phyloP scores from a whole-genome alignment of 192 early-diverging fungal species.

The Radiomyces spectabilis region DNA sequence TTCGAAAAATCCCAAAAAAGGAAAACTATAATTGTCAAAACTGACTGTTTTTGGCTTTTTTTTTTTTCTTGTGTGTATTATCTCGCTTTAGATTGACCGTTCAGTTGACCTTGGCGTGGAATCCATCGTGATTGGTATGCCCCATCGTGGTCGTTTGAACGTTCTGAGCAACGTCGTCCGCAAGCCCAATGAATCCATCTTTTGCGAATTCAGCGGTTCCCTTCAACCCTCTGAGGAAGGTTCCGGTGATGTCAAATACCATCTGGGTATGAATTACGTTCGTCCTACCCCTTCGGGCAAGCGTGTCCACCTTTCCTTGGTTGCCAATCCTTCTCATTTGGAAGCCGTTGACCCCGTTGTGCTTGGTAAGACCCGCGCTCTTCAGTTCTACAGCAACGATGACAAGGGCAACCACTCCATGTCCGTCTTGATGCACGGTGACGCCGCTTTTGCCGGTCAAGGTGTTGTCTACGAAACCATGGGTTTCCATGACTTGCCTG shows the following conservation, averaged over 20 bases:
- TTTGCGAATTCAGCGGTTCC: slow-evolving; percentile 93
- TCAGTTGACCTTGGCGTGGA: slow-evolving; percentile 94
- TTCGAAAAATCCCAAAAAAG: neutral
- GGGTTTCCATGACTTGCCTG: slow-evolving; percentile 89
- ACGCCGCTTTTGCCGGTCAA: slow-evolving; percentile 97
- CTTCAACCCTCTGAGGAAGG: slow-evolving; percentile 85
- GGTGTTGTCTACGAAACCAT: slow-evolving; percentile 97
- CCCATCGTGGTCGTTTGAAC: slow-evolving; percentile 97
- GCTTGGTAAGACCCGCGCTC: slow-evolving; percentile 94
- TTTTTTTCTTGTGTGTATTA: neutral
- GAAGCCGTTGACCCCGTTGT: slow-evolving; percentile 98
- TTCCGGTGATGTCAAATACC: slow-evolving; percentile 95
- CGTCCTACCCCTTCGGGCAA: slow-evolving; percentile 95
- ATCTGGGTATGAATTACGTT: slow-evolving; percentile 91
- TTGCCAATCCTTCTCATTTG: slow-evolving; percentile 98
- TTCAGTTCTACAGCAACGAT: slow-evolving; percentile 93
- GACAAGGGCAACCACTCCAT: slow-evolving; percentile 74
- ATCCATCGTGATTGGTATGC: slow-evolving; percentile 97
- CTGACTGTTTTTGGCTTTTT: too few relatives aligned
- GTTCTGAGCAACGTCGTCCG: slow-evolving; percentile 98
- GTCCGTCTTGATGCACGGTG: slow-evolving; percentile 94
- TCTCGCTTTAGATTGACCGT: slow-evolving; percentile 71
- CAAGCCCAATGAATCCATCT: slow-evolving; percentile 98
- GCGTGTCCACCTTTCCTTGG: slow-evolving; percentile 94
- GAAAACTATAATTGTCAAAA: too few relatives aligned